These are phyloP conservation scores for Tuber melanosporum DNA, from an alignment of 495 filamentous ascomycete species.

Conservation along the genomic window DNA sequence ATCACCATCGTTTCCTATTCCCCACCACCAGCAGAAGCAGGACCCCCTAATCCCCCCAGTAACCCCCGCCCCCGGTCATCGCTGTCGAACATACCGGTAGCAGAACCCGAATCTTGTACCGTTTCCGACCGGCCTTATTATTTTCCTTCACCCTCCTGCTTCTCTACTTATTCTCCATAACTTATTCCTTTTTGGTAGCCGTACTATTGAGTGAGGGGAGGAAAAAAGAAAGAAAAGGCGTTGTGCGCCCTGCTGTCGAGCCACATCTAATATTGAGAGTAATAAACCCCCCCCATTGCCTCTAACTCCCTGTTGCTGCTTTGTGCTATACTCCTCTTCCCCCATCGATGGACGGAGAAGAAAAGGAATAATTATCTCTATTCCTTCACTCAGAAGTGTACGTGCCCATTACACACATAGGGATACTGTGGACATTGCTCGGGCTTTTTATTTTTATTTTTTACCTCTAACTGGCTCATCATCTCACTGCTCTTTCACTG, in stretches of 20 bases:
- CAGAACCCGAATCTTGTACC: background rate
- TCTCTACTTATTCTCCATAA: background rate
- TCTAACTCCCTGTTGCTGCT: background rate
- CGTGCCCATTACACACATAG: background rate
- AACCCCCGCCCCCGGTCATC: background rate
- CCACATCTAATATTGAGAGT: constrained; percentile 4
- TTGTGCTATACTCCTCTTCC: background rate
- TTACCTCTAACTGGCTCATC: background rate
- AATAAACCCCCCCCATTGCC: background rate
- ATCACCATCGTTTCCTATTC: background rate
- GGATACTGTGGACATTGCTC: background rate
- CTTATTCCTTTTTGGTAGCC: background rate
- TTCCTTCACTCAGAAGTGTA: background rate
- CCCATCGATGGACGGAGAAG: background rate
- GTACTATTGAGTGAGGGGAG: background rate
- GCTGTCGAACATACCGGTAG: background rate
- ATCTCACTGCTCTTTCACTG: background rate
- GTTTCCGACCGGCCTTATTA: background rate
- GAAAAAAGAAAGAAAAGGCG: background rate
- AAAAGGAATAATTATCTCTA: background rate
- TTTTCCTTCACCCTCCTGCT: background rate
- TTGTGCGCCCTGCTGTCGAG: background rate
- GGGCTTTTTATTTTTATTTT: background rate
- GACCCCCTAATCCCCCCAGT: background rate
- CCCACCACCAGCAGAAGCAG: background rate